Conservation (phyloP, 768 basidiomycete genomes). For the Termitomyces sp. region DNA sequence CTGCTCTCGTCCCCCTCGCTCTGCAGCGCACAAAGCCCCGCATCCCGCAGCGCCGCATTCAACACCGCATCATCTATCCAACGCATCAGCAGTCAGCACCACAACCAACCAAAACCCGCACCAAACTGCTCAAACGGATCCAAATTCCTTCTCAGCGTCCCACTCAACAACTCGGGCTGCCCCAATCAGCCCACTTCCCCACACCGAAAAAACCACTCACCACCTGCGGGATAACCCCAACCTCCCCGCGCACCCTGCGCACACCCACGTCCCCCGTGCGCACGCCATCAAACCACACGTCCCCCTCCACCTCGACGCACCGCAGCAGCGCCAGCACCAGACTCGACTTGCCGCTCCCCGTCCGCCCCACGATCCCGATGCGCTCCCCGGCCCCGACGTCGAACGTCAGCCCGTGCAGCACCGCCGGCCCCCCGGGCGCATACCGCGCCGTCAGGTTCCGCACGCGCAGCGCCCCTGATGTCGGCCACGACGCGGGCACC, state of each 20-base stretch:
- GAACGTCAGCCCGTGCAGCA: constrained; percentile 36
- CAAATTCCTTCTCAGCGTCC: constrained; percentile 56
- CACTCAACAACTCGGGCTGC: constrained; percentile 48
- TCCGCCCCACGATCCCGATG: constrained; percentile 36
- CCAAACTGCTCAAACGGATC: constrained; percentile 56
- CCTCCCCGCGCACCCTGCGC: constrained; percentile 42
- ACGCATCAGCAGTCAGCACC: no score
- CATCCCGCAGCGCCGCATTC: constrained; percentile 31
- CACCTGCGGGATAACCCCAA: constrained; percentile 53
- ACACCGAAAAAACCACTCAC: constrained; percentile 16
- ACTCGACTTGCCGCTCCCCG: constrained; percentile 35
- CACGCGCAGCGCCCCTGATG: constrained; percentile 13
- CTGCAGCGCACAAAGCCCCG: constrained; percentile 34
- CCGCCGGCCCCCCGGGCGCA: constrained; percentile 25
- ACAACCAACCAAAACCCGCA: neutral
- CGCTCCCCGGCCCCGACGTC: constrained; percentile 46
- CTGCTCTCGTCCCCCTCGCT: constrained; percentile 37
- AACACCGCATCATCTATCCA: constrained; percentile 33
- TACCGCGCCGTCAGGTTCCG: constrained; percentile 37
- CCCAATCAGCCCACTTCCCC: neutral
- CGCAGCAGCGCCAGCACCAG: constrained; percentile 47
- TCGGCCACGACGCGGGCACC: constrained; percentile 63
- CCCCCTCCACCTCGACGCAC: constrained; percentile 48
- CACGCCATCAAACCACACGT: constrained; percentile 50
- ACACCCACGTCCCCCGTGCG: constrained; percentile 42